Base-by-base conservation (phyloP, 768 basidiomycete genomes). In the Amanita inopinata region DNA sequence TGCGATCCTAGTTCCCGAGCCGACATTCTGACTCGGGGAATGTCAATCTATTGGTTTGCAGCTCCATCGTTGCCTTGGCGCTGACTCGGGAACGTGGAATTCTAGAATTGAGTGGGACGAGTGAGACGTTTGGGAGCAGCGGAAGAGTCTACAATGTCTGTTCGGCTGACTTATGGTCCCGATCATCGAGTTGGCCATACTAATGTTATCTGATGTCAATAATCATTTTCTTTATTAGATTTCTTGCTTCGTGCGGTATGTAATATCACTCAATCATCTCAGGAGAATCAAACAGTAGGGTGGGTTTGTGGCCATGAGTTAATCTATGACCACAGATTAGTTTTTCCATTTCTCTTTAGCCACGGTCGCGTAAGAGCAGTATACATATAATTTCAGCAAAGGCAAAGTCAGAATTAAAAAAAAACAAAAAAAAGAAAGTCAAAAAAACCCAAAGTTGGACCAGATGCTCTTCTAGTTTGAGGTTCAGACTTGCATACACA, bases 51-150 rank as follows among this genome's bases (percentile, higher is more conserved):
- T n/a, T 2, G 12, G 33, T 43, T n/a, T 2, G n/a, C 18, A 7
- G 27, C 27, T n/a, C n/a, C 7, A n/a, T 28, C n/a, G n/a, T 28
- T n/a, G 27, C 7, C 27, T 19, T 43, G 42, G 23, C n/a, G 30
- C 15, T 47, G 41, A 33, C 46, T 48, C 46, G 46, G 46, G 46
- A 48, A 48, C 46, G 34, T 36, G 23, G 42, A 43, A 35, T 36
- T 43, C 42, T 19, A 14, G 42, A 43, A 36, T 5, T 43, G 8
- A 0, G 42, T 33, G 32, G 31, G 28, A 37, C 5, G 15, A 12
- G 42, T 30, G 27, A 7, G n/a, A 28, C 7, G 27, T 28, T 28
- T 28, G 27, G 7, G 27, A 7, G n/a, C n/a, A n/a, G n/a, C n/a
- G n/a, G n/a, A n/a, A n/a, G n/a, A n/a, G n/a, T n/a, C n/a, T n/a